A percentile compares a stretch with the other conserved stretches of the same genome.
Evolutionary conservation across 2,329 filamentous ascomycete species (phyloP).

Genomic region (Biscogniauxia sp.): DNA sequence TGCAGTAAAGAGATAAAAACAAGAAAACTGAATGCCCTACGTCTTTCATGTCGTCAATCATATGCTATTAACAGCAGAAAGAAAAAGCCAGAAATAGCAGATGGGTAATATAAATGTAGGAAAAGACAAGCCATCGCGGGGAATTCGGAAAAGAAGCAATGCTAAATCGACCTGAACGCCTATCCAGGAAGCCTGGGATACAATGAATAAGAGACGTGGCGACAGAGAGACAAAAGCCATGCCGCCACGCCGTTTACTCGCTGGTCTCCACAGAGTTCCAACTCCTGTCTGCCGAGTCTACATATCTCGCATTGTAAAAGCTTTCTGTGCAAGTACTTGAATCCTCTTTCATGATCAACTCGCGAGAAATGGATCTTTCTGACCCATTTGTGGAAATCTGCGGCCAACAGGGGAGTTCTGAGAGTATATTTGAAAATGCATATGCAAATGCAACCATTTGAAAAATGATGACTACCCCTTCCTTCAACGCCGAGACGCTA

Average conservation of each 20-base stretch:
- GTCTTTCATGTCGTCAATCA: slow-evolving; percentile 16
- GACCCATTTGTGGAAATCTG: too few relatives aligned
- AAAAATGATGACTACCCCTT: slow-evolving; percentile 21
- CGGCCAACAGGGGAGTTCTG: too few relatives aligned
- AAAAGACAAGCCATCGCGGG: slow-evolving; percentile 7
- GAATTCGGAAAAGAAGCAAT: slow-evolving; percentile 8
- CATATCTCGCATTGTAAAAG: not conserved
- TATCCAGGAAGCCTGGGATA: not conserved
- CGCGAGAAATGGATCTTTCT: not conserved
- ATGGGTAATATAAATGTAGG: too few relatives aligned
- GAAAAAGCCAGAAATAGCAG: not conserved
- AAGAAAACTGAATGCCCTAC: slow-evolving; percentile 1
- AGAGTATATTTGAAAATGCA: slow-evolving; percentile 9
- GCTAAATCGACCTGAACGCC: slow-evolving; percentile 1
- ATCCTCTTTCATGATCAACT: not conserved
- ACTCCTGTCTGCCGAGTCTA: not conserved
- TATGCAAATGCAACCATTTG: slow-evolving; percentile 16
- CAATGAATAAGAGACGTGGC: too few relatives aligned
- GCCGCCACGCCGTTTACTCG: too few relatives aligned
- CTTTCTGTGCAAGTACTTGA: not conserved
- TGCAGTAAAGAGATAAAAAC: not conserved
- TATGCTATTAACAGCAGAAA: slow-evolving; percentile 5
- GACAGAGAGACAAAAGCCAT: too few relatives aligned
- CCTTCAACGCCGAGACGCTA: slow-evolving; percentile 34
- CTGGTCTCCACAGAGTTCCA: not conserved